phyloP scores from a whole-genome alignment of 805 yeast genomes.

The Candida broadrunensis region DNA sequence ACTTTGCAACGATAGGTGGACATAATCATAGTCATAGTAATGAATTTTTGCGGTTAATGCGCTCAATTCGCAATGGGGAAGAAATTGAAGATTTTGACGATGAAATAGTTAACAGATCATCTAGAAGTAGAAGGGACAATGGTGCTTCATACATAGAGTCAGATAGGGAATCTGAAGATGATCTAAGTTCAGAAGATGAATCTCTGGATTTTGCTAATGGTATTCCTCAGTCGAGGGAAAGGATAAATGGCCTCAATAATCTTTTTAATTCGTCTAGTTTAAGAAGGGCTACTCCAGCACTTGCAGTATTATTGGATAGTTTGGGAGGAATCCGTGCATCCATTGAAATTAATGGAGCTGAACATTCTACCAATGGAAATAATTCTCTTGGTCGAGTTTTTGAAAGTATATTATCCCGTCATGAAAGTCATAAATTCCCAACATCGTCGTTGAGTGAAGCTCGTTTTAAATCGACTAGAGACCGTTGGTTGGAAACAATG shows the following conservation, averaged over 20 bases:
- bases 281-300: conserved; percentile 10
- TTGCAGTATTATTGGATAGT: conserved; percentile 9
- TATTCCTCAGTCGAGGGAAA: background rate
- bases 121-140: conserved; percentile 3
- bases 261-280: background rate
- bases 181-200: conserved; percentile 10
- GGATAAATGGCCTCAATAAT: background rate
- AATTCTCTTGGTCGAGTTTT: conserved; percentile 22
- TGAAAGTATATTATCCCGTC: conserved; percentile 14
- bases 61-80: conserved; percentile 24
- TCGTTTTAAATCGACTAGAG: conserved; percentile 44
- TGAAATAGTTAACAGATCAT: conserved; percentile 13
- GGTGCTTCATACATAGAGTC: background rate
- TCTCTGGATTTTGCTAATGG: background rate
- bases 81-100: conserved; percentile 11
- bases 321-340: conserved; percentile 18
- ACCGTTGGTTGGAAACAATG: conserved; percentile 66
- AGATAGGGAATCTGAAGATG: conserved; percentile 17
- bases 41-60: background rate
- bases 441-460: background rate
- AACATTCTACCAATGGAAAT: conserved; percentile 4
- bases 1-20: background rate
- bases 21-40: conserved; percentile 24
- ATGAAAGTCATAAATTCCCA: background rate
- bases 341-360: conserved; percentile 16